These are phyloP conservation scores for Talaromyces ruber DNA, from an alignment of 495 filamentous ascomycete species.

Conservation along the genomic window DNA sequence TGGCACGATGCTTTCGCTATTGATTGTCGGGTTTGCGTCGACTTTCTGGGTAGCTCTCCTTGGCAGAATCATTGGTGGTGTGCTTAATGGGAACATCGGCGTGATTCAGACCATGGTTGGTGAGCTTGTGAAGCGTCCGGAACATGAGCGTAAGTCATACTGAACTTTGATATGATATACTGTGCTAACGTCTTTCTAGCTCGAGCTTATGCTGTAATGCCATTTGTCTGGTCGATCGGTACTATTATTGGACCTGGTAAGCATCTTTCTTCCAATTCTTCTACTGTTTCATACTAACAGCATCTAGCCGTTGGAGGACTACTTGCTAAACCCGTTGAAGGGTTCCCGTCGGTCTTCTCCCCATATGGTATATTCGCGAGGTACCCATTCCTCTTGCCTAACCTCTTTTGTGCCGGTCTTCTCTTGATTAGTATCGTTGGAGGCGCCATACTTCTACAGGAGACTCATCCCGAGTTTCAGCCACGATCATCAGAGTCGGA, in stretches of 20 bases:
- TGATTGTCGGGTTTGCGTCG: slow-evolving; percentile 73
- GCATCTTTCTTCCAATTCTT: neutral
- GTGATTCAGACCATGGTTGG: slow-evolving; percentile 93
- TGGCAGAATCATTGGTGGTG: slow-evolving; percentile 68
- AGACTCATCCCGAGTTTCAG: slow-evolving; percentile 76
- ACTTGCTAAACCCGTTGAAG: slow-evolving; percentile 63
- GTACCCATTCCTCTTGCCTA: slow-evolving; percentile 78
- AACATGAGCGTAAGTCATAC: slow-evolving; percentile 68
- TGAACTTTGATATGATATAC: slow-evolving; percentile 8
- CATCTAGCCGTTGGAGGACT: slow-evolving; percentile 60
- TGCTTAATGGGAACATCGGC: slow-evolving; percentile 80
- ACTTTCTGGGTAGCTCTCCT: slow-evolving; percentile 71
- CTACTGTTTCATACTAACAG: slow-evolving; percentile 11
- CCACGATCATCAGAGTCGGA: slow-evolving; percentile 38
- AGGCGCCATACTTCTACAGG: slow-evolving; percentile 65
- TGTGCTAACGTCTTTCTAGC: slow-evolving; percentile 30
- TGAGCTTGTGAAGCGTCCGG: slow-evolving; percentile 66
- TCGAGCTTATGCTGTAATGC: slow-evolving; percentile 74
- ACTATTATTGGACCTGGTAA: slow-evolving; percentile 69
- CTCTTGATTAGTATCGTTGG: slow-evolving; percentile 65
- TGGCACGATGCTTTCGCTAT: slow-evolving; percentile 69
- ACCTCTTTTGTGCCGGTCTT: slow-evolving; percentile 64
- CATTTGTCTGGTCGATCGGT: slow-evolving; percentile 80
- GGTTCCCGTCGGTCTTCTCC: slow-evolving; percentile 58
- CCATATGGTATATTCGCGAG: slow-evolving; percentile 54